These are phyloP conservation scores for Wickerhamomyces subpelliculosus DNA, from an alignment of 805 yeast genomes.

Conservation along the genomic window DNA sequence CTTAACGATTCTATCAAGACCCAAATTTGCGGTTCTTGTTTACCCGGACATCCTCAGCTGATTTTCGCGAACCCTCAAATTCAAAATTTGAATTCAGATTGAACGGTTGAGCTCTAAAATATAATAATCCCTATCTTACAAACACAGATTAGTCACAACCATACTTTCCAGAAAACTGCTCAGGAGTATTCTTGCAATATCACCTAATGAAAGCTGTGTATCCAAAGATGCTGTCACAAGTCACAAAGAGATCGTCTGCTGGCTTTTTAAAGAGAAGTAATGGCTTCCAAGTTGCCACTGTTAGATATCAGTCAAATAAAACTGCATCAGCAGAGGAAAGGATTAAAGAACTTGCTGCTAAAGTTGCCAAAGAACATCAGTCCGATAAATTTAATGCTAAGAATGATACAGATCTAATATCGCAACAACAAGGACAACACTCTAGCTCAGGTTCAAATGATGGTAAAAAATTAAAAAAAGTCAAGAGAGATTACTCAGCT, in stretches of 20 bases:
- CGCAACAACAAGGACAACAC: slow-evolving; percentile 1
- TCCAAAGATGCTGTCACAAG: neutral
- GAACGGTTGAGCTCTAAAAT: no score
- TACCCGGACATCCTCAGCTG: neutral
- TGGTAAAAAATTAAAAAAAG: neutral
- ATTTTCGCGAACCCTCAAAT: neutral
- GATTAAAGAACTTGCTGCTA: slow-evolving; percentile 10
- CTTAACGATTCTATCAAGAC: no score
- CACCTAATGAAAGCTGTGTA: neutral
- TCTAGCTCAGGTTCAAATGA: neutral
- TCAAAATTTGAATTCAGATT: neutral
- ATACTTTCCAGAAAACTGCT: no score
- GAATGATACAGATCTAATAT: slow-evolving; percentile 18
- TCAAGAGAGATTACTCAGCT: slow-evolving; percentile 4
- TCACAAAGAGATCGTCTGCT: neutral
- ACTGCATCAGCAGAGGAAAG: slow-evolving; percentile 1
- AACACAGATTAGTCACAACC: no score
- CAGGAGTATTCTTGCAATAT: no score
- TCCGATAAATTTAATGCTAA: slow-evolving; percentile 15
- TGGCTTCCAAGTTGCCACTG: neutral
- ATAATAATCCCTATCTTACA: neutral
- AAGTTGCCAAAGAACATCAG: slow-evolving; percentile 8
- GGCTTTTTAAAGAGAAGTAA: neutral
- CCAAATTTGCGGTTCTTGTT: no score
- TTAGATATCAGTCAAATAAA: slow-evolving; percentile 7